Evolutionary conservation across 2,329 filamentous ascomycete genomes (phyloP), one percentile per base, ranked within the genome.

Genomic region (Stemphylium beticola): DNA sequence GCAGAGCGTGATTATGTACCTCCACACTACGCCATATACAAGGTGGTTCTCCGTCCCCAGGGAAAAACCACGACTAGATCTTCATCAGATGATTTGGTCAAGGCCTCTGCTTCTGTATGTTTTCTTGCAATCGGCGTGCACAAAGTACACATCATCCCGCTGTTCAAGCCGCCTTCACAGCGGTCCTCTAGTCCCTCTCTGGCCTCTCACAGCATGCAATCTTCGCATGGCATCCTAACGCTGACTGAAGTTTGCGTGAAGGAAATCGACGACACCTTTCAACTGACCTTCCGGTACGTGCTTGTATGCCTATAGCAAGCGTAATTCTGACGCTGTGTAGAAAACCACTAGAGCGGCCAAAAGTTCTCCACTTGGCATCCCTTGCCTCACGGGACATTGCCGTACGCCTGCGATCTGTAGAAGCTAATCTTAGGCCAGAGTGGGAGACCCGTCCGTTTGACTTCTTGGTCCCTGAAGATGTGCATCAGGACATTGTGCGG

Each of bases 71-170:
- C 77, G 29, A 78, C 79, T 31, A 78, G 83, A 49, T 82, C 85
- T 3, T 88, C 87, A 7, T 83, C 83, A 14, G 88, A 90, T 55
- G 87, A 90, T 62, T 72, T 90, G 38, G 81, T 85, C 43, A 90
- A 89, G 66, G 74, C 87, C 24, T 82, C 82, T 34, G 85, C 86
- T 9, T 85, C 83, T 9, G 83, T 88, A 20, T 89, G 85, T 72
- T 89, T 89, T 67, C 79, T 91, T 58, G 87, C 84, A 6, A 81
- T 91, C 67, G 88, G 88, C 17, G 81, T 87, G 29, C 86, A 90
- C 76, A 88, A 87, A 68, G 76, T 90, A 31, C 87, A 90, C 74
- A 66, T 91, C 43, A 81, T 91, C 40, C 86, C 87, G n/a, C 68
- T 88, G 29, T 82, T 85, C 37, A 88, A 86, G 62, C 76, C 81